Evolutionary conservation across 306 rosid species (phyloP), one percentile per base, ranked within the genome.

Genomic region (Rosa rugosa): DNA sequence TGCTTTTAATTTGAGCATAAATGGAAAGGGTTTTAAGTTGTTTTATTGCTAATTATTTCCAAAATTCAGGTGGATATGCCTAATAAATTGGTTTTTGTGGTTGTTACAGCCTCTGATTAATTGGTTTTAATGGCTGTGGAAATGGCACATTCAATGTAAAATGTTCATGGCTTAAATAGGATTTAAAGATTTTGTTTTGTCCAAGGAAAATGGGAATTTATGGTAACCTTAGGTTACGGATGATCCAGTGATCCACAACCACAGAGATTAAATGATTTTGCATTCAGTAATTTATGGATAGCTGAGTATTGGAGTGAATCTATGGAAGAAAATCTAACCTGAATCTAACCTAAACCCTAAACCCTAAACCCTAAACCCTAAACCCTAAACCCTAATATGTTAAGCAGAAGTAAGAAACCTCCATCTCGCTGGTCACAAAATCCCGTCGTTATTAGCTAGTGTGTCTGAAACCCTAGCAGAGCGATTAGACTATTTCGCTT

Each of bases 121-220:
- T 51, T 20, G 23, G 46, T 13, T 63, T 62, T 41, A 36, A 2
- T 65, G 8, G 45, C 46, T 40, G 31, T 10, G 17, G 31, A 41
- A 8, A 68, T 68, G 51, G 53, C 53, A 42, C 50, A 69, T 69
- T 68, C 17, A 68, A 41, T 42, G 73, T 69, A 42, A 42, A 9
- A 69, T 41, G 47, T 22, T 8, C 2, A 69, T 69, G 50, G 47
- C 27, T 67, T n/a, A 20, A 68, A 68, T 41, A 68, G 25, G 31
- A 41, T 42, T n/a, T 10, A 56, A 5, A 3, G 7, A 46, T 2
- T 51, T 1, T 20, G 25, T 42, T 20, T 42, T 68, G 36, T 68
- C 53, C 11, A 18, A 42, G 51, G 31, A 67, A 67, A 67, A 0
- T 67, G 31, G 3, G 47, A 68, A 72, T 31, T 50, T 51, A 72